Evolutionary conservation across 2,329 filamentous ascomycete genomes (phyloP), one percentile per base, ranked within the genome.

Genomic region (Phyllosticta citriasiana): DNA sequence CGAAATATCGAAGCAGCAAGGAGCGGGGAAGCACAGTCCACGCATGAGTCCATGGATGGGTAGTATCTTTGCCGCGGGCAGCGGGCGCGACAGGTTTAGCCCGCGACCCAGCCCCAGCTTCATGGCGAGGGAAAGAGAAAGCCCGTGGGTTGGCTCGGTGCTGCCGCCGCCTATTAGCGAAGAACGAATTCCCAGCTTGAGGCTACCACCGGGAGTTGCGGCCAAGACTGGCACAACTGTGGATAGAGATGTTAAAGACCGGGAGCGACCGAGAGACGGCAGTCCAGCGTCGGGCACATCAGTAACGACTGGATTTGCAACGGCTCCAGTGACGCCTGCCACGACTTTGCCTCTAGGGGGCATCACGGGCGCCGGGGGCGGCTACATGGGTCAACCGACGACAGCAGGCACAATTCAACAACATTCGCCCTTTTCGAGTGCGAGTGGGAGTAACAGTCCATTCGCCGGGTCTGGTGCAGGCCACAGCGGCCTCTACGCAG

Each of bases 101-200:
- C 57, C 63, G 14, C 51, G 54, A 27, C 35, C 60, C 22, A 55
- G 60, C 27, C 58, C 50, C n/a, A 51, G 35, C 33, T 35, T 35
- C 33, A 35, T 35, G 33, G 33, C 33, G 33, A 10, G 33, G 33
- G 33, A 35, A 9, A 10, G 33, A 5, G 35, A 47, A 47, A 60
- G 58, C 26, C 58, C 58, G 3, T 30, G 53, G 35, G 33, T 56
- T 26, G 51, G 66, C 6, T 71, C 72, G 0, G 68, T 73, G 8
- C 65, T 70, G 4, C 35, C 35, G 35, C 12, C 35, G 10, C 35
- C 35, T 3, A 68, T 72, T 6, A 64, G 69, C 2, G 66, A 74
- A 27, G 67, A 70, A 33, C 75, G 76, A 63, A 76, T 79, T 22
- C 77, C 77, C 8, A 74, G 68, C 5, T 67, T 79, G 62, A 71